phyloP scores from a whole-genome alignment of 768 basidiomycete species.

The Lyophyllum semitale region DNA sequence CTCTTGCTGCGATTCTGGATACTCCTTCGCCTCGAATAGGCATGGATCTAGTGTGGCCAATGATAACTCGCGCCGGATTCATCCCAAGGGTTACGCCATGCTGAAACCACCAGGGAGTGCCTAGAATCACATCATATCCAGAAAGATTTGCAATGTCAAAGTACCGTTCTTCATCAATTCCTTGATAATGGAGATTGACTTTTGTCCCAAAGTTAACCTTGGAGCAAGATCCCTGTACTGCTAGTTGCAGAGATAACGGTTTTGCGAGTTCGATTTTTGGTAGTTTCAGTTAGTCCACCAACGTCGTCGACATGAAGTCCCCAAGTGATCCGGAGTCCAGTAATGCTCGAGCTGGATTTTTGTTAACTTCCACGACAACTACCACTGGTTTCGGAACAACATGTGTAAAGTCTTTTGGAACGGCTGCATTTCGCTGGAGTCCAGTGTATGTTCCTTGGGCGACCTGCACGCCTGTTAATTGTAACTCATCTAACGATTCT shows the following conservation, averaged over 20 bases:
- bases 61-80: constrained; percentile 21
- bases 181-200: constrained; percentile 34
- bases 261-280: constrained; percentile 21
- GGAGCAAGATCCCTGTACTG: constrained; percentile 38
- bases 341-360: constrained; percentile 29
- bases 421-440: constrained; percentile 26
- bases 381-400: constrained; percentile 33
- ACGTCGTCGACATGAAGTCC: constrained; percentile 38
- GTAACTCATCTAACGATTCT: too few relatives aligned
- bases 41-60: constrained; percentile 20
- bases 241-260: constrained; percentile 37
- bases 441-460: not conserved
- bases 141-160: constrained; percentile 41
- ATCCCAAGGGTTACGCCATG: constrained; percentile 26
- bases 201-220: constrained; percentile 31
- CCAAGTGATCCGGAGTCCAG: constrained; percentile 38
- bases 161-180: constrained; percentile 24
- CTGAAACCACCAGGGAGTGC: constrained; percentile 39
- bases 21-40: constrained; percentile 21
- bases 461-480: not conserved
- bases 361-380: constrained; percentile 31
- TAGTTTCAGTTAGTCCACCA: constrained; percentile 37
- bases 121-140: constrained; percentile 40
- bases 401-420: constrained; percentile 15
- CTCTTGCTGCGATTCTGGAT: constrained; percentile 2